These are phyloP conservation scores for Lodderomyces margitis DNA, from an alignment of 1,139 yeast genomes.

Conservation along the genomic window DNA sequence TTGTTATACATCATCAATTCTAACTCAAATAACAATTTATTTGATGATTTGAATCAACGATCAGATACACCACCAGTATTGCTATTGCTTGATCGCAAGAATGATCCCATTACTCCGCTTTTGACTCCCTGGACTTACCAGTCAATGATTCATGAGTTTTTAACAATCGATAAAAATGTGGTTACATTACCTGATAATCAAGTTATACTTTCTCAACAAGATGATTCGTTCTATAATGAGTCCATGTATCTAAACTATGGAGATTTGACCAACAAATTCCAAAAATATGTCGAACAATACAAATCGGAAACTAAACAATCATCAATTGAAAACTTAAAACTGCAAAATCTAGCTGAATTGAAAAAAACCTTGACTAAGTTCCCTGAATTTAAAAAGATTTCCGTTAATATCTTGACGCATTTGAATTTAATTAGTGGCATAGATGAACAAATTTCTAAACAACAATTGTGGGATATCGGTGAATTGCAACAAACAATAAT, in stretches of 20 bases:
- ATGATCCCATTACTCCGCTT: constrained; percentile 91
- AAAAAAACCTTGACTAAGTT: constrained; percentile 86
- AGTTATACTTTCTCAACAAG: constrained; percentile 35
- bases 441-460: constrained; percentile 60
- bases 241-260: constrained; percentile 91
- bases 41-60: constrained; percentile 56
- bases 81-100: constrained; percentile 76
- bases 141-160: constrained; percentile 91
- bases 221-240: constrained; percentile 74
- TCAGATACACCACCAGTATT: constrained; percentile 73
- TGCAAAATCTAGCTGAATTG: constrained; percentile 80
- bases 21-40: constrained; percentile 56
- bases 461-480: constrained; percentile 77
- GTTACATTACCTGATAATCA: constrained; percentile 53
- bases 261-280: constrained; percentile 86
- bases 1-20: constrained; percentile 58
- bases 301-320: constrained; percentile 73
- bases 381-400: constrained; percentile 87
- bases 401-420: constrained; percentile 90
- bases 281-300: constrained; percentile 79
- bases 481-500: constrained; percentile 87
- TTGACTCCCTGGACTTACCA: constrained; percentile 97
- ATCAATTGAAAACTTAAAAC: constrained; percentile 54
- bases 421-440: constrained; percentile 86
- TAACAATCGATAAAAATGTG: constrained; percentile 78